These are phyloP conservation scores for Dactylellina leptospora DNA, from an alignment of 2,329 filamentous ascomycete species.

Conservation along the genomic window DNA sequence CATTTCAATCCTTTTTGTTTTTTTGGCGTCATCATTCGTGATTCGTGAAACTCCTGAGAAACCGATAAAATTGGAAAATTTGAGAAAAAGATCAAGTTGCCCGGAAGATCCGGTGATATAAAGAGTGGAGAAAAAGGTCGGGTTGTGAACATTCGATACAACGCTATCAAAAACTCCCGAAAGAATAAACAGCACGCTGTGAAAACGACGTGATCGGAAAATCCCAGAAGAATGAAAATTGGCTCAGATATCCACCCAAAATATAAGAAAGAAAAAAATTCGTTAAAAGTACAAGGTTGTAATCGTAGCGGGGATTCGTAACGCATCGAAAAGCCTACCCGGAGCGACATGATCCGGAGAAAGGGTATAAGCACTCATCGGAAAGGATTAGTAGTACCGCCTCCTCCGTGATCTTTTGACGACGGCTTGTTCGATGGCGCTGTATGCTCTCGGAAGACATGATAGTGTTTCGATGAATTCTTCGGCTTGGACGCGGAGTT, in stretches of 20 bases:
- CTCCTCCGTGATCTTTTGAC: constrained; percentile 35
- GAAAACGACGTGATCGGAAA: background rate
- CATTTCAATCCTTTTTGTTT: too few relatives aligned
- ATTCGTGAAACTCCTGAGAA: too few relatives aligned
- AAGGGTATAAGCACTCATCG: background rate
- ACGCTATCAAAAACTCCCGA: background rate
- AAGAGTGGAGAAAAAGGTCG: background rate
- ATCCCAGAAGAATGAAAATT: background rate
- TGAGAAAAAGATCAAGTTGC: too few relatives aligned
- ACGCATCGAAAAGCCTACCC: background rate
- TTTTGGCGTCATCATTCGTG: too few relatives aligned
- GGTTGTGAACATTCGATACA: constrained; percentile 1
- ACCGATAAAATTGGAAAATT: too few relatives aligned
- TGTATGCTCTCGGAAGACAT: constrained; percentile 48
- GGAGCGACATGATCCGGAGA: background rate
- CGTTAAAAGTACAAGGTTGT: constrained; percentile 25
- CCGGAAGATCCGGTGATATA: background rate
- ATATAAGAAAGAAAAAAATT: constrained; percentile 18
- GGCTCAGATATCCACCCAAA: constrained; percentile 7
- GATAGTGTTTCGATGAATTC: constrained; percentile 52
- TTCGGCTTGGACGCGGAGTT: constrained; percentile 51
- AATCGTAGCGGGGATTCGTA: constrained; percentile 9
- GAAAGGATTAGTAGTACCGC: constrained; percentile 27
- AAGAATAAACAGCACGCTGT: background rate
- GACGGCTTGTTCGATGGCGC: constrained; percentile 52